phyloP scores from a whole-genome alignment of 1,139 yeast species.

The Hanseniaspora sp. region DNA sequence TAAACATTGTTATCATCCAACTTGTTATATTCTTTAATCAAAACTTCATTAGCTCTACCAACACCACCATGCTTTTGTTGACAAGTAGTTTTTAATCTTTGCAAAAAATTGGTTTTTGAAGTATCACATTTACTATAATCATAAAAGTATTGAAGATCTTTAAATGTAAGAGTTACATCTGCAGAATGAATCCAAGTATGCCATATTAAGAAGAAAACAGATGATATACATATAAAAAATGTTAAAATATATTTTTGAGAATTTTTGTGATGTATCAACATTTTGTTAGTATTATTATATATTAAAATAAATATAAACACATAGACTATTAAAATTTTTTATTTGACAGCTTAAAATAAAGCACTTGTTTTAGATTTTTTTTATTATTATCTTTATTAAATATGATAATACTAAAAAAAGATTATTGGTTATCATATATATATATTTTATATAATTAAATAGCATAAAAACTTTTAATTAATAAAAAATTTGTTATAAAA shows the following conservation, averaged over 20 bases:
- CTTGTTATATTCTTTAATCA: constrained; percentile 8
- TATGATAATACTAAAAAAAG: too few species aligned
- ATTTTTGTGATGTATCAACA: background rate
- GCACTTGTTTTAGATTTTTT: too few species aligned
- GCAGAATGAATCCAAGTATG: background rate
- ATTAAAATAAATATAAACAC: too few species aligned
- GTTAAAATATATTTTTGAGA: background rate
- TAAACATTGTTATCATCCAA: constrained; percentile 11
- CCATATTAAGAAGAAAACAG: background rate
- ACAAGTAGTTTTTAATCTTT: background rate
- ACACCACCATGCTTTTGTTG: background rate
- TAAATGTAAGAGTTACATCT: background rate
- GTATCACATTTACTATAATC: constrained; percentile 10
- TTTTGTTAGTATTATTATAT: background rate
- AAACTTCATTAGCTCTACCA: background rate
- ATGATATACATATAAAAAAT: background rate
- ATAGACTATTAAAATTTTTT: too few species aligned
- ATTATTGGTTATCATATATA: too few species aligned
- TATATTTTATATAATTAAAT: too few species aligned
- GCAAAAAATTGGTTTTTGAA: background rate
- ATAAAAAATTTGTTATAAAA: too few species aligned
- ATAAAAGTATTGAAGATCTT: constrained; percentile 5
- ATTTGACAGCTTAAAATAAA: too few species aligned
- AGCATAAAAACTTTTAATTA: too few species aligned
- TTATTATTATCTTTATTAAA: too few species aligned